Evolutionary conservation across 176 grass and related monocot species (phyloP), one percentile per base, ranked within the genome.

Genomic region (Aegilops umbellulata): DNA sequence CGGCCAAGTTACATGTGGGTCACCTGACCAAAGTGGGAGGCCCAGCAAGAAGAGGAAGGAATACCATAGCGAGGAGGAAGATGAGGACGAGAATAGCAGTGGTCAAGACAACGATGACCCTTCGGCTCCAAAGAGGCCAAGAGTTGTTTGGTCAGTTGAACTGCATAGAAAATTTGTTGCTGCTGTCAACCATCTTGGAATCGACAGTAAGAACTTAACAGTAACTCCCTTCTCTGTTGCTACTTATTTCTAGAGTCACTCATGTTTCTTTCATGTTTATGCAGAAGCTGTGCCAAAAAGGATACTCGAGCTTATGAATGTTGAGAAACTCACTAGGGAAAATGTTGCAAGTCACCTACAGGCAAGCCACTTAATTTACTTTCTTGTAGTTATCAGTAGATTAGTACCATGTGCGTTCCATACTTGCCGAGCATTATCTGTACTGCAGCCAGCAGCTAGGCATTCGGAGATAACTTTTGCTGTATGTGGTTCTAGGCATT

Each of bases 331-430:
- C 61, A 99, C 92, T 14, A 94, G 97, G 87, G 97, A 99, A 88
- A 99, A 99, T 78, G 90, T 99, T 85, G 97, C 94, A 44, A 99
- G 97, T 78, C 97, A 99, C 72, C 87, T 99, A 75, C 97, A 99
- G 94, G 97, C 79, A 96, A 87, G 73, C 16, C 72, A 26, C 30
- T 34, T 69, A 69, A 17, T 26, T 17, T 34, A 80, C 22, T 62
- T 68, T 27, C 27, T 80, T 80, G 8, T 68, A 35, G 41, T 84
- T 51, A 78, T 26, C 1, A 51, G 57, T 47, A 63, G 42, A 19
- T 75, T 19, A 36, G 57, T 75, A 67, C 67, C 16, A 2, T 75
- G 24, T 49, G 3, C 0, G 7, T 75, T 1, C 24, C 41, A 46
- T n/a, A 66, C 25, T 9, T 6, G 16, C 30, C 19, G 6, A 81